Evolutionary conservation across 495 filamentous ascomycete species (phyloP).

Genomic region (Bacidia gigantensis): DNA sequence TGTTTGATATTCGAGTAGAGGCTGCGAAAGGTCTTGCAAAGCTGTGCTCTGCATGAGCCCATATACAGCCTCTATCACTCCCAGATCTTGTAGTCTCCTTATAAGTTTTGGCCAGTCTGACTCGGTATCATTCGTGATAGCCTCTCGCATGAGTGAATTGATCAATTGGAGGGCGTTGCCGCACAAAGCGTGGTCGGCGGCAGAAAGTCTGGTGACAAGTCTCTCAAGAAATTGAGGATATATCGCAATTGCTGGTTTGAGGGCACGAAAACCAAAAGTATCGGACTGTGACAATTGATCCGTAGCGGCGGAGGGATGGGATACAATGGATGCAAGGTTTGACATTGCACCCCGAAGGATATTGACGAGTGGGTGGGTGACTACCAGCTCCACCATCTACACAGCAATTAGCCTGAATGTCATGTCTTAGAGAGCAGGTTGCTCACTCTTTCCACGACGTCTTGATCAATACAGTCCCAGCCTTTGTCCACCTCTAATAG

Average conservation of each 20-base stretch:
- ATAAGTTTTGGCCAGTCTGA: slow-evolving; percentile 91
- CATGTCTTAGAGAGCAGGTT: neutral
- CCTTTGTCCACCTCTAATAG: slow-evolving; percentile 93
- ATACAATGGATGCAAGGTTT: slow-evolving; percentile 83
- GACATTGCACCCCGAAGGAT: slow-evolving; percentile 95
- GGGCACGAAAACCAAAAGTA: slow-evolving; percentile 68
- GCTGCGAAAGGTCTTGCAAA: slow-evolving; percentile 85
- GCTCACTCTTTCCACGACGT: slow-evolving; percentile 54
- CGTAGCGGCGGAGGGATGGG: slow-evolving; percentile 50
- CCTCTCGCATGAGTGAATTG: slow-evolving; percentile 88
- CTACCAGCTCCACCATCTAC: slow-evolving; percentile 82
- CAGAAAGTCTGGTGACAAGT: slow-evolving; percentile 75
- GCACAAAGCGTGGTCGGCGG: slow-evolving; percentile 90
- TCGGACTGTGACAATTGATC: slow-evolving; percentile 32
- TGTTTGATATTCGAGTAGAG: slow-evolving; percentile 83
- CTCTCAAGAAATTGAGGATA: slow-evolving; percentile 92
- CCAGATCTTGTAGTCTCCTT: slow-evolving; percentile 80
- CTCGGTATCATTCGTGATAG: slow-evolving; percentile 65
- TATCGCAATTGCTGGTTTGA: slow-evolving; percentile 81
- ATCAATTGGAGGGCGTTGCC: slow-evolving; percentile 91
- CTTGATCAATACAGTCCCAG: slow-evolving; percentile 67
- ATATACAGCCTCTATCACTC: slow-evolving; percentile 84
- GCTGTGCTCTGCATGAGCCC: slow-evolving; percentile 85
- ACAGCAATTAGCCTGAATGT: slow-evolving; percentile 2
- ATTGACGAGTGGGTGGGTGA: slow-evolving; percentile 92